Percentiles rank a stretch among this genome's conserved stretches.
phyloP scores from a whole-genome alignment of 108 stramenopile species.

The Hondaea fermentalgiana region DNA sequence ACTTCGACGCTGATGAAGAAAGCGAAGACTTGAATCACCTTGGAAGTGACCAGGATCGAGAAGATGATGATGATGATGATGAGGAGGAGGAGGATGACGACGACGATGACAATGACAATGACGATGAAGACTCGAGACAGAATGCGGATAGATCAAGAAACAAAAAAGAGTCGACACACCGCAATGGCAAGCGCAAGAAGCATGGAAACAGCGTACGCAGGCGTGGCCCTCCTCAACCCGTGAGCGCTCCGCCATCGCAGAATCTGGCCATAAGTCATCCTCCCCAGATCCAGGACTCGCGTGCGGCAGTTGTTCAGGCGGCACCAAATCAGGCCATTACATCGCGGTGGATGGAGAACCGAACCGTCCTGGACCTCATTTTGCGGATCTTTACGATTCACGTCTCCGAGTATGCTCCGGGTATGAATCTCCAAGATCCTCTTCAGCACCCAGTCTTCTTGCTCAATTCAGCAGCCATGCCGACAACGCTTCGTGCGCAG shows the following conservation, averaged over 20 bases:
- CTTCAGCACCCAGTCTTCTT: background rate
- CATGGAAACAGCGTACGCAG: too few species aligned
- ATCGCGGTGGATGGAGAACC: background rate
- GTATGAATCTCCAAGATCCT: background rate
- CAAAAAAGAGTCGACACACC: too few species aligned
- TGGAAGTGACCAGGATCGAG: too few species aligned
- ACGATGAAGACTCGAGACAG: too few species aligned
- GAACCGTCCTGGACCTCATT: background rate
- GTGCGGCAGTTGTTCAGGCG: background rate
- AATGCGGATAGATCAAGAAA: too few species aligned
- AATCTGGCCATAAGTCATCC: background rate
- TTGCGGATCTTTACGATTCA: background rate
- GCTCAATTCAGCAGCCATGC: background rate
- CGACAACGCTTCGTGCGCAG: background rate
- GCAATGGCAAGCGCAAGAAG: too few species aligned
- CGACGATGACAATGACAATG: too few species aligned
- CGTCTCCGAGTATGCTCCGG: background rate
- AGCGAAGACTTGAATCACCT: too few species aligned
- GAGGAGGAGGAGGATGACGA: too few species aligned
- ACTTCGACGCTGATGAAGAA: too few species aligned
- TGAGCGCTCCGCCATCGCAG: background rate
- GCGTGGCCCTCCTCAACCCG: too few species aligned
- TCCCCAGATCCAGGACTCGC: background rate
- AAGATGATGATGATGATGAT: too few species aligned
- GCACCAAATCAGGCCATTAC: background rate